Conservation (phyloP, 2,329 filamentous ascomycete genomes). For the Fusarium succisae region DNA sequence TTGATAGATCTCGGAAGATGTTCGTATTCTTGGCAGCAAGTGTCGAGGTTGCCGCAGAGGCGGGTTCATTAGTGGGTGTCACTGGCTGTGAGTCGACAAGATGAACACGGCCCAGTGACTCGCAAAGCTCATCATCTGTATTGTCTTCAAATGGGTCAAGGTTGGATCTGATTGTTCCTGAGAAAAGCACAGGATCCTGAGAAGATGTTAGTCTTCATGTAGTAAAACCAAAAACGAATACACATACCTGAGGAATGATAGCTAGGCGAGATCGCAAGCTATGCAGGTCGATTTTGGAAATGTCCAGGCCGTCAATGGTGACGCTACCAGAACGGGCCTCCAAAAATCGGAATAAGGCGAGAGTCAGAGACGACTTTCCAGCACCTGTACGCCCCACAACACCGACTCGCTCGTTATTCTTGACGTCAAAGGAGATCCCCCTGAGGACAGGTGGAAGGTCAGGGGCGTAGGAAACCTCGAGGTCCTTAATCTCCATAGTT, state of each 20-base stretch:
- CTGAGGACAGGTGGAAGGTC: slow-evolving; percentile 77
- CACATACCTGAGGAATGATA: slow-evolving; percentile 74
- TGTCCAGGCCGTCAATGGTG: slow-evolving; percentile 77
- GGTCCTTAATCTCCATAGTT: slow-evolving; percentile 74
- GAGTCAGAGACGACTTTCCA: slow-evolving; percentile 79
- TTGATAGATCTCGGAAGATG: slow-evolving; percentile 69
- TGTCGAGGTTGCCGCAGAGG: slow-evolving; percentile 48
- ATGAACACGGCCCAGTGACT: slow-evolving; percentile 76
- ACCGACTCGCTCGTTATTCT: slow-evolving; percentile 75
- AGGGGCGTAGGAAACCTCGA: slow-evolving; percentile 76
- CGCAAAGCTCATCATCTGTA: slow-evolving; percentile 72
- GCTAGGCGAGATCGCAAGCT: slow-evolving; percentile 77
- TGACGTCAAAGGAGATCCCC: slow-evolving; percentile 72
- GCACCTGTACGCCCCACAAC: slow-evolving; percentile 82
- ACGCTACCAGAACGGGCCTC: slow-evolving; percentile 74
- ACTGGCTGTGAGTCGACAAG: slow-evolving; percentile 60
- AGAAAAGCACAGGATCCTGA: slow-evolving; percentile 82
- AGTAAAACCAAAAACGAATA: background rate
- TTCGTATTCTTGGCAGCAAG: slow-evolving; percentile 65
- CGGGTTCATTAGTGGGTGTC: slow-evolving; percentile 52
- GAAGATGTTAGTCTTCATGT: slow-evolving; percentile 8
- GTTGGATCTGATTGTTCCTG: slow-evolving; percentile 79
- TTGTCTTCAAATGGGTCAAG: slow-evolving; percentile 80
- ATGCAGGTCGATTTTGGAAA: slow-evolving; percentile 75
- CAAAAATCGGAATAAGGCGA: slow-evolving; percentile 81